Evolutionary conservation across 2,329 filamentous ascomycete genomes (phyloP).

Genomic region (Orbilia ellipsospora): DNA sequence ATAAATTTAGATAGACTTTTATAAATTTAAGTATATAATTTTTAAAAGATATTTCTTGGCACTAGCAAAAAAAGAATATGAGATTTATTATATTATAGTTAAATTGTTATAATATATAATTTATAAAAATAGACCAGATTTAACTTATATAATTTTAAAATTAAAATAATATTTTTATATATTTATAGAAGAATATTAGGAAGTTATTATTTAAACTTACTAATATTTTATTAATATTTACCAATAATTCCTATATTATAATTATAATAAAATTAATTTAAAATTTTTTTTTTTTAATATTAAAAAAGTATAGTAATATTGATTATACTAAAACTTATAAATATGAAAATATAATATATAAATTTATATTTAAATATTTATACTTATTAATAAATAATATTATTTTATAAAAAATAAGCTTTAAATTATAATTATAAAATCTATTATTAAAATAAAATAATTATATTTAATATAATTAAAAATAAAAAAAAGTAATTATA

Average conservation of each 20-base stretch:
- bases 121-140: background rate
- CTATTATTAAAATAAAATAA: slow-evolving; percentile 1
- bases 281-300: background rate
- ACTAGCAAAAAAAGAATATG: too few species aligned
- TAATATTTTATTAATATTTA: too few species aligned
- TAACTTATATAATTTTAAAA: background rate
- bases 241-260: background rate
- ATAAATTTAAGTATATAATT: background rate
- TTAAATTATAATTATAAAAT: background rate
- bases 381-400: too few species aligned
- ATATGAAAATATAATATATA: too few species aligned
- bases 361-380: too few species aligned
- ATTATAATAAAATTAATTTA: background rate
- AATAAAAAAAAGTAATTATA: background rate
- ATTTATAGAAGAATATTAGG: background rate
- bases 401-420: background rate
- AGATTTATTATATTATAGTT: too few species aligned
- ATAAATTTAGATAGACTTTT: background rate
- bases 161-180: background rate
- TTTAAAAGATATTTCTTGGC: background rate
- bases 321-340: too few species aligned
- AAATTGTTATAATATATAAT: background rate
- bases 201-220: background rate
- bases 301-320: too few species aligned
- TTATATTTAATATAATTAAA: too few species aligned